Conservation (phyloP, 192 early-diverging fungal genomes). For the Linnemannia hyalina region DNA sequence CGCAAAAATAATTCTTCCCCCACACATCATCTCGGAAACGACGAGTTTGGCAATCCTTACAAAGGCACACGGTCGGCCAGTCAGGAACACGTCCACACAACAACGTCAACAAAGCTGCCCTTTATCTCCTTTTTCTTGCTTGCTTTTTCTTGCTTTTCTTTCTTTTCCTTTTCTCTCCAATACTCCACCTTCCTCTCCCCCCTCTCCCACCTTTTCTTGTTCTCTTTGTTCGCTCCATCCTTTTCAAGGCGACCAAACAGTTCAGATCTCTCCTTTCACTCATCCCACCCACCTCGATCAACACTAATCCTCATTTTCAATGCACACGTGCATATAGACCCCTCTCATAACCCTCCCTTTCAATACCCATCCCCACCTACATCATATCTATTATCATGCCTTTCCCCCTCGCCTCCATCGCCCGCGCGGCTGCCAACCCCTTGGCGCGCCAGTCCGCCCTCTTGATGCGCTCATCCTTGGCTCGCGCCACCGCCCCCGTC, state of each 20-base stretch:
- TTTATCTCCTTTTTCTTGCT: neutral
- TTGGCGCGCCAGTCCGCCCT: constrained; percentile 28
- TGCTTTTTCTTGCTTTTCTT: neutral
- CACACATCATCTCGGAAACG: neutral
- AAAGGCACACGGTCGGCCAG: neutral
- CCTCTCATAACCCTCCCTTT: neutral
- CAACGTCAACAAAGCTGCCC: too few relatives aligned
- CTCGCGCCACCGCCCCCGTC: constrained; percentile 31
- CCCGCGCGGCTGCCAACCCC: constrained; percentile 30
- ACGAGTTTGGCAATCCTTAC: neutral
- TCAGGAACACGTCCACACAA: too few relatives aligned
- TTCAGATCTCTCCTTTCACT: neutral
- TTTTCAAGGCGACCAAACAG: neutral
- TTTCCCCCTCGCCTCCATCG: constrained; percentile 32
- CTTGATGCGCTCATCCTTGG: constrained; percentile 37
- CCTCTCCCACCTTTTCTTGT: neutral
- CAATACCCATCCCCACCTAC: neutral
- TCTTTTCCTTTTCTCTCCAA: neutral
- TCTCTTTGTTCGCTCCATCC: neutral
- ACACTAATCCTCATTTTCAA: neutral
- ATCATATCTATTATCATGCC: constrained; percentile 28
- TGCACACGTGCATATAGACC: constrained; percentile 2
- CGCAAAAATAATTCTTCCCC: neutral
- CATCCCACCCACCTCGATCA: neutral
- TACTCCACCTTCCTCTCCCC: neutral